Evolutionary conservation across 257 asterid genomes (phyloP).

Genomic region (Jasminum sambac): DNA sequence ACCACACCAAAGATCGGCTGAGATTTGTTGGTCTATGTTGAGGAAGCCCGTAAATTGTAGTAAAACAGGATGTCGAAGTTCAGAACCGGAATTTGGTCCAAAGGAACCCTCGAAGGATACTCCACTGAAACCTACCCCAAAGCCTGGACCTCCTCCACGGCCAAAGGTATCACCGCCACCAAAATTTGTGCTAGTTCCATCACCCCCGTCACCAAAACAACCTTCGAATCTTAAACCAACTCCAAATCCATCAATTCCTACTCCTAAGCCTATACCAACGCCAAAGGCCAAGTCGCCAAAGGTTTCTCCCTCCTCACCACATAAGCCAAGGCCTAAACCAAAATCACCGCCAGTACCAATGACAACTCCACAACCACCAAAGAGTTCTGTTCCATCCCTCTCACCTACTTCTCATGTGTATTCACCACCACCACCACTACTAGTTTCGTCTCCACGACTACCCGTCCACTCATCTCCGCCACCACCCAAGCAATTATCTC

Average conservation of each 20-base stretch:
- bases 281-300: conserved; percentile 22
- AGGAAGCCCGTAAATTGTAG: conserved; percentile 54
- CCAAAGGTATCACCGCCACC: not conserved
- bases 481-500: not conserved
- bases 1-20: conserved; percentile 42
- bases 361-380: not conserved
- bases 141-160: not conserved
- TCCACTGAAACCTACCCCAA: conserved; percentile 21
- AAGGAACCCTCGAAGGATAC: conserved; percentile 14
- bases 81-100: conserved; percentile 23
- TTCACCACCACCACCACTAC: conserved; percentile 12
- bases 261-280: not conserved
- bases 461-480: not conserved
- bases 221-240: not conserved
- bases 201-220: not conserved
- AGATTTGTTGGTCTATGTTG: conserved; percentile 41
- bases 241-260: conserved; percentile 10
- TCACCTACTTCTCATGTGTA: conserved; percentile 20
- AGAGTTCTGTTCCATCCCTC: not conserved
- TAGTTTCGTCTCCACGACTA: not conserved
- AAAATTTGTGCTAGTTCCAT: not conserved
- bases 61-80: conserved; percentile 39
- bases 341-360: not conserved
- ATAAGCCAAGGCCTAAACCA: not conserved
- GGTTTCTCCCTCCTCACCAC: not conserved